Evolutionary conservation across 2,329 filamentous ascomycete genomes (phyloP).

Genomic region (Lachnum nothofagi): DNA sequence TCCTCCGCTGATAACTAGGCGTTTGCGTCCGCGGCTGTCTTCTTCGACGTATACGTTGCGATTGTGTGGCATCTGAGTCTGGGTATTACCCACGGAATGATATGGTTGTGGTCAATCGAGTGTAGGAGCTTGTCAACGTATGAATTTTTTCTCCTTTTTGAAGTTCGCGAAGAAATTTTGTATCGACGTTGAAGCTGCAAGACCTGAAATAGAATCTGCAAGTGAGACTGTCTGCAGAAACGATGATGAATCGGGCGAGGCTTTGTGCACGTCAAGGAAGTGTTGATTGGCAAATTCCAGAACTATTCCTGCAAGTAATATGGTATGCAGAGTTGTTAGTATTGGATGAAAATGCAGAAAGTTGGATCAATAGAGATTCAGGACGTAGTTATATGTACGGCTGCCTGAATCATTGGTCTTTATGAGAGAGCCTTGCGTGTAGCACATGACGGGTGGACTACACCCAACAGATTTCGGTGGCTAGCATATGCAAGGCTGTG

Average conservation of each 20-base stretch:
- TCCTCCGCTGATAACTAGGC: constrained; percentile 13
- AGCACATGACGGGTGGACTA: constrained; percentile 2
- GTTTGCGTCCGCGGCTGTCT: constrained; percentile 18
- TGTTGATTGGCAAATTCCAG: not conserved
- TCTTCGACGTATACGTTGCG: constrained; percentile 17
- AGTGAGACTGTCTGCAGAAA: not conserved
- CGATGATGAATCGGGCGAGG: not conserved
- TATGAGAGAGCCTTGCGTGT: not conserved
- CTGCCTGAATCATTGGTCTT: constrained; percentile 1
- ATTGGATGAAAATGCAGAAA: constrained; percentile 4
- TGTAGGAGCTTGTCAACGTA: constrained; percentile 7
- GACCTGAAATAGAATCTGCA: not conserved
- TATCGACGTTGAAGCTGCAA: not conserved
- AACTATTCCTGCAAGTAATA: not conserved
- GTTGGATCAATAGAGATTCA: not conserved
- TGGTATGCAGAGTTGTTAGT: not conserved
- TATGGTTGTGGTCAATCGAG: constrained; percentile 4
- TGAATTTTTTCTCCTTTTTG: not conserved
- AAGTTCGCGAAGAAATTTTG: not conserved
- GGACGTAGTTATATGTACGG: constrained; percentile 3
- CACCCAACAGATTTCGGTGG: not conserved
- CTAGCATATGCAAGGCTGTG: constrained; percentile 5
- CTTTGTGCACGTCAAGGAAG: not conserved
- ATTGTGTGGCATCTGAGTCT: constrained; percentile 17
- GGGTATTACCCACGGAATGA: constrained; percentile 18